Evolutionary conservation across 768 basidiomycete genomes (phyloP).

Genomic region (Ramaria rubella): DNA sequence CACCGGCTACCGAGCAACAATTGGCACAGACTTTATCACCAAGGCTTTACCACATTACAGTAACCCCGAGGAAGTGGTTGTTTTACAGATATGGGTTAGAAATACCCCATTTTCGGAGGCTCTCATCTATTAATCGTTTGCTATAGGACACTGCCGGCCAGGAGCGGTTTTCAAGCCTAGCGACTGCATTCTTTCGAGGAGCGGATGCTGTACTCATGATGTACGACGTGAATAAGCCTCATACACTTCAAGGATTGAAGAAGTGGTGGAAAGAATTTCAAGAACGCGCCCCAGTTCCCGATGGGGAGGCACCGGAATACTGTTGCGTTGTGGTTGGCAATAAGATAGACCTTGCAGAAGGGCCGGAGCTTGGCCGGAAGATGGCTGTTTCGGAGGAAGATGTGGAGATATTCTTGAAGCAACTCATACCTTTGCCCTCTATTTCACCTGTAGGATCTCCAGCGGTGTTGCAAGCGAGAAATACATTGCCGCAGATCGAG

Average conservation of each 20-base stretch:
- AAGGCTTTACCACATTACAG: conserved; percentile 62
- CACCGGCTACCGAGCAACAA: conserved; percentile 73
- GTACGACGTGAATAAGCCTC: conserved; percentile 68
- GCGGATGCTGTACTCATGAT: conserved; percentile 78
- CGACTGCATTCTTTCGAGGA: conserved; percentile 77
- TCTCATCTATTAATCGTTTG: conserved; percentile 1
- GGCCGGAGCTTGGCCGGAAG: conserved; percentile 14
- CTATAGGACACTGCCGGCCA: conserved; percentile 78
- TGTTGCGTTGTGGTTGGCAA: conserved; percentile 74
- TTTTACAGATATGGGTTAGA: conserved; percentile 61
- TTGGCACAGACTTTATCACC: conserved; percentile 83
- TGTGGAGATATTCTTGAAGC: conserved; percentile 48
- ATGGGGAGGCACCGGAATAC: conserved; percentile 55
- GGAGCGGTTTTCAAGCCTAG: conserved; percentile 79
- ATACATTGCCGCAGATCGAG: neutral
- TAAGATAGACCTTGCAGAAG: conserved; percentile 56
- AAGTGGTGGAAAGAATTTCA: conserved; percentile 82
- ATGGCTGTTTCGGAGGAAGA: conserved; percentile 31
- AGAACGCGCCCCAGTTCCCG: conserved; percentile 55
- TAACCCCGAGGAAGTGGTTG: conserved; percentile 47
- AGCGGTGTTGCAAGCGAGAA: neutral
- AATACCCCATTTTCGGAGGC: neutral
- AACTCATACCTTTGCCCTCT: conserved; percentile 42
- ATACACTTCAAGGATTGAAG: conserved; percentile 49
- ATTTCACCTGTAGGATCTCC: conserved; percentile 4